Conservation (phyloP, 73 alveolate genomes). For the Urostyla sp. region DNA sequence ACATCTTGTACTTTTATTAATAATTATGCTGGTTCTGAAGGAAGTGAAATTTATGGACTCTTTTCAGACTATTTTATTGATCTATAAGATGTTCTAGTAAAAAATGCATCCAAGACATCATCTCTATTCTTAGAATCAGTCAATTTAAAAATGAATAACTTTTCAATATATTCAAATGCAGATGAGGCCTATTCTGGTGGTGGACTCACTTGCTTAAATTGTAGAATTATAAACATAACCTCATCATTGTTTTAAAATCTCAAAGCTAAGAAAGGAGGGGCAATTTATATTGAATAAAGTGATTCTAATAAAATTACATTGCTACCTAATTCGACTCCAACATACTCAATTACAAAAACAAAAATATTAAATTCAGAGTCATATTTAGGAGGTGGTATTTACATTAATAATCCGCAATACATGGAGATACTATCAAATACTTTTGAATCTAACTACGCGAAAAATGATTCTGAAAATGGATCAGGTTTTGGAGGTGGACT, state of each 20-base stretch:
- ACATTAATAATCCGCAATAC: slow-evolving; percentile 12
- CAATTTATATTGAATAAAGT: neutral
- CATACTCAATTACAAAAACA: slow-evolving; percentile 3
- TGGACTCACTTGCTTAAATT: too few relatives aligned
- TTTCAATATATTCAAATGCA: too few relatives aligned
- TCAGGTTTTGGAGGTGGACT: slow-evolving; percentile 68
- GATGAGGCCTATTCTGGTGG: too few relatives aligned
- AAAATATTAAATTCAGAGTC: slow-evolving; percentile 3
- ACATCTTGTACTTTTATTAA: neutral
- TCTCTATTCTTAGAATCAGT: too few relatives aligned
- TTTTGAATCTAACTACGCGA: slow-evolving; percentile 18
- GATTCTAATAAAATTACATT: neutral
- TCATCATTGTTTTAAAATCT: neutral
- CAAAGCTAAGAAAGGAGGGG: slow-evolving; percentile 22
- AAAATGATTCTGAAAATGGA: neutral
- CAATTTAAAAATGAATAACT: too few relatives aligned
- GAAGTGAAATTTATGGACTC: slow-evolving; percentile 20
- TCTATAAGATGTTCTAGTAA: too few relatives aligned
- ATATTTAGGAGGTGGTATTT: slow-evolving; percentile 46
- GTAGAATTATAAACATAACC: neutral
- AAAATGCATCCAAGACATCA: too few relatives aligned
- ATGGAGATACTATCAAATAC: neutral
- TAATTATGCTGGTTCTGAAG: neutral
- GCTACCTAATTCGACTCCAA: neutral
- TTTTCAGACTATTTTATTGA: too few relatives aligned